Conservation (phyloP, 1,284 basidiomycete genomes). For the Irpex sp. region DNA sequence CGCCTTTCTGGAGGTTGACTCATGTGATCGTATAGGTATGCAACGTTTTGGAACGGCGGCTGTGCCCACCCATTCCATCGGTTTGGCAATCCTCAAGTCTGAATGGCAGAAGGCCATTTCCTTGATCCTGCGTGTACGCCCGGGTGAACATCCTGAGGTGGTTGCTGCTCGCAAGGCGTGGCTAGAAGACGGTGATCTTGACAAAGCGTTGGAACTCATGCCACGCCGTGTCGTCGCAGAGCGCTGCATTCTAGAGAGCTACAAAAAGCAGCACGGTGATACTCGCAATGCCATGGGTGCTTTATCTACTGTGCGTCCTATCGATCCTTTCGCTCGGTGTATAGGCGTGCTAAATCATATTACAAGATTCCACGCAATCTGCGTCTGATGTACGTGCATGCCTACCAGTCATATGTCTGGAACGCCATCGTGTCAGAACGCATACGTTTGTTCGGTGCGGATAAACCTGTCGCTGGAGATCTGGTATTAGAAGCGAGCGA, state of each 20-base stretch:
- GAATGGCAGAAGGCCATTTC: constrained; percentile 88
- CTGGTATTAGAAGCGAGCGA: constrained; percentile 68
- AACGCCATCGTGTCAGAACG: constrained; percentile 94
- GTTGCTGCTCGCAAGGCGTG: constrained; percentile 77
- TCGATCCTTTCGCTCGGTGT: background rate
- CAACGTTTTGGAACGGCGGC: constrained; percentile 98
- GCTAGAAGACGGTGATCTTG: constrained; percentile 74
- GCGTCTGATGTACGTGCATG: constrained; percentile 96
- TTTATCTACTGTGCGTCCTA: constrained; percentile 66
- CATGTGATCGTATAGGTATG: constrained; percentile 63
- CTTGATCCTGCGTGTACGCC: constrained; percentile 77
- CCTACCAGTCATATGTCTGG: constrained; percentile 99
- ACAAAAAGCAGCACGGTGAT: constrained; percentile 76
- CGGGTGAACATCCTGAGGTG: constrained; percentile 90
- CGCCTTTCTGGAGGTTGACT: background rate
- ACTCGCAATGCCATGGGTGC: constrained; percentile 84
- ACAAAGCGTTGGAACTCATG: constrained; percentile 77
- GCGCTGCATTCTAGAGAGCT: constrained; percentile 87
- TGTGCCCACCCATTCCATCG: constrained; percentile 93
- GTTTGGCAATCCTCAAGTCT: constrained; percentile 82
- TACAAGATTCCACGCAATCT: constrained; percentile 90
- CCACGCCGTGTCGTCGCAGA: constrained; percentile 92
- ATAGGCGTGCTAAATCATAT: background rate
- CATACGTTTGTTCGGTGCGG: constrained; percentile 74
- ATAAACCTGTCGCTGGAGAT: constrained; percentile 82